Evolutionary conservation across 176 grass and related monocot species (phyloP).

Genomic region (Triticum monococcum): DNA sequence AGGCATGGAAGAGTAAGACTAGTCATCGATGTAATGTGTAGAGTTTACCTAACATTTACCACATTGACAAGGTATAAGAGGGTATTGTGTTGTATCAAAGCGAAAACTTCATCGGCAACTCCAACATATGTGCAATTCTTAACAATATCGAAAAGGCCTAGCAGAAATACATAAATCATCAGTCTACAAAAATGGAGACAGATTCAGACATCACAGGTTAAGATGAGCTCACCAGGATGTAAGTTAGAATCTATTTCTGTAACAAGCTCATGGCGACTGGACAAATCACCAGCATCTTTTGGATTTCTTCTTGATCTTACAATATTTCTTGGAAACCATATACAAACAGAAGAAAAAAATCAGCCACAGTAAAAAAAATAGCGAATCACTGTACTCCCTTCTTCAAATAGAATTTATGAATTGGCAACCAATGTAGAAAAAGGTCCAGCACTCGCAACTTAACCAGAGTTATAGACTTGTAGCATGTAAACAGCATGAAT

Average conservation of each 20-base stretch:
- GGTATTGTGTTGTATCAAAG: slow-evolving; percentile 79
- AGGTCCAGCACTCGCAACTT: background rate
- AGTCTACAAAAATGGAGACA: too few species aligned
- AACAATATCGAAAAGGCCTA: too few species aligned
- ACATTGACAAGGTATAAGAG: slow-evolving; percentile 86
- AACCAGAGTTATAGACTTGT: background rate
- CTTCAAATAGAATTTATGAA: slow-evolving; percentile 11
- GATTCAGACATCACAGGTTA: background rate
- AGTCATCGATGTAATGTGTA: background rate
- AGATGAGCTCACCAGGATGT: slow-evolving; percentile 67
- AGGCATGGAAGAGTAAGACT: background rate
- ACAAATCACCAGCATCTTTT: slow-evolving; percentile 70
- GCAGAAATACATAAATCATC: too few species aligned
- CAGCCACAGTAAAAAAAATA: slow-evolving; percentile 19
- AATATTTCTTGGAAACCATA: slow-evolving; percentile 58
- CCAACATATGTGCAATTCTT: slow-evolving; percentile 89
- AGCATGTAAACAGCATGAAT: slow-evolving; percentile 18
- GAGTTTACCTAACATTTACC: slow-evolving; percentile 69
- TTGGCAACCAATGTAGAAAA: slow-evolving; percentile 14
- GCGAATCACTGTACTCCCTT: background rate
- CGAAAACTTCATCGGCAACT: slow-evolving; percentile 77
- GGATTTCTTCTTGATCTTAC: slow-evolving; percentile 82
- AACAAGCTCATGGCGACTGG: slow-evolving; percentile 77
- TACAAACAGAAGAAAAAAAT: slow-evolving; percentile 19
- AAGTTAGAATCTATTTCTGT: slow-evolving; percentile 58